Percentiles rank a stretch among this genome's conserved stretches.
Evolutionary conservation across 2,329 filamentous ascomycete genomes (phyloP).

Genomic region (Colletotrichum horii): DNA sequence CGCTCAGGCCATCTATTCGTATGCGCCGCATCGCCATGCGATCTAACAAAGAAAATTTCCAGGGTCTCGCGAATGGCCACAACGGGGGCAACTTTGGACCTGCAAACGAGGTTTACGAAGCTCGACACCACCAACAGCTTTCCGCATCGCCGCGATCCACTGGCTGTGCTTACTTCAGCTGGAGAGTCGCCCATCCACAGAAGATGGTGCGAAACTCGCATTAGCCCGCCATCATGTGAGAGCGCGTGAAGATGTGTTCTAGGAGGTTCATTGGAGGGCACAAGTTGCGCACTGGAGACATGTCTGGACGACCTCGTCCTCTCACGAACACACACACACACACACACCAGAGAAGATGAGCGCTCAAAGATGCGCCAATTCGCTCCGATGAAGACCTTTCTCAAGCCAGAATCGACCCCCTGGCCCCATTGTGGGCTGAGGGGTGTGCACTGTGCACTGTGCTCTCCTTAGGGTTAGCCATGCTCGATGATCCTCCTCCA

Average conservation of each 20-base stretch:
- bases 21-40: conserved; percentile 14
- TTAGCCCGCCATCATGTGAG: conserved; percentile 24
- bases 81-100: neutral
- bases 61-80: neutral
- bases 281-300: neutral
- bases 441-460: conserved; percentile 8
- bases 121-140: neutral
- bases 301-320: neutral
- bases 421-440: neutral
- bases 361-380: neutral
- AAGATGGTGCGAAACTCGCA: conserved; percentile 14
- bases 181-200: conserved; percentile 17
- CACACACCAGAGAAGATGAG: neutral
- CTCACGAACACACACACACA: neutral
- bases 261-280: conserved; percentile 3
- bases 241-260: conserved; percentile 3
- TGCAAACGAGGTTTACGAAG: neutral
- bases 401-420: neutral
- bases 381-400: neutral
- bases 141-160: neutral
- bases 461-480: conserved; percentile 5
- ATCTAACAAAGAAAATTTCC: conserved; percentile 3
- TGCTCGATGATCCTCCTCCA: conserved; percentile 16
- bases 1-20: conserved; percentile 11
- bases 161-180: neutral